Evolutionary conservation across 164 flowering plant genomes (phyloP).

Genomic region (Umbellularia californica): DNA sequence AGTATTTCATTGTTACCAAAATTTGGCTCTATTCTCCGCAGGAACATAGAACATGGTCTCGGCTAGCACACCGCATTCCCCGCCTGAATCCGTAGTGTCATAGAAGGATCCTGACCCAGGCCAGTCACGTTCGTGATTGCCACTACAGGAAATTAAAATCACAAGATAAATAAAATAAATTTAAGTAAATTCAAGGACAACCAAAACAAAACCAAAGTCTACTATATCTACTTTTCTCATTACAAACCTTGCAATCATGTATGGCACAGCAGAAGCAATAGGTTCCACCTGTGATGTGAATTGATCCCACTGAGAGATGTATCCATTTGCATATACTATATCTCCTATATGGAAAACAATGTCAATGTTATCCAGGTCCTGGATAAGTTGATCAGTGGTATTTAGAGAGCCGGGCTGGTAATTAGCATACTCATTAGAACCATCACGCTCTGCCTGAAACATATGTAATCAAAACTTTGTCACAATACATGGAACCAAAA

Average conservation of each 20-base stretch:
- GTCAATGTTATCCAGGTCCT: slow-evolving; percentile 34
- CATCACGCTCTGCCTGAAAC: slow-evolving; percentile 36
- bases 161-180: not conserved
- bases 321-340: slow-evolving; percentile 43
- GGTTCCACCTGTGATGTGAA: slow-evolving; percentile 47
- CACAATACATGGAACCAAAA: too few relatives aligned
- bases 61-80: slow-evolving; percentile 44
- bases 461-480: too few relatives aligned
- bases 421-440: slow-evolving; percentile 34
- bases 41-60: slow-evolving; percentile 44
- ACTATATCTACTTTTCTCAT: too few relatives aligned
- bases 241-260: slow-evolving; percentile 39
- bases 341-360: slow-evolving; percentile 44
- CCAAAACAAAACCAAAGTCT: too few relatives aligned
- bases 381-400: slow-evolving; percentile 32
- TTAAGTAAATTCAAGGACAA: too few relatives aligned
- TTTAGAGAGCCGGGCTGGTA: slow-evolving; percentile 38
- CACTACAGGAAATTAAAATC: slow-evolving; percentile 21
- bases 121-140: slow-evolving; percentile 48
- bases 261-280: slow-evolving; percentile 41
- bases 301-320: slow-evolving; percentile 51
- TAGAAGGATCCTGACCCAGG: slow-evolving; percentile 44
- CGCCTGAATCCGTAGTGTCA: slow-evolving; percentile 36
- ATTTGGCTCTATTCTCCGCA: slow-evolving; percentile 39
- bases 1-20: slow-evolving; percentile 22